Base-by-base conservation (phyloP, 306 rosid species). In the Cucumis cinereus region DNA sequence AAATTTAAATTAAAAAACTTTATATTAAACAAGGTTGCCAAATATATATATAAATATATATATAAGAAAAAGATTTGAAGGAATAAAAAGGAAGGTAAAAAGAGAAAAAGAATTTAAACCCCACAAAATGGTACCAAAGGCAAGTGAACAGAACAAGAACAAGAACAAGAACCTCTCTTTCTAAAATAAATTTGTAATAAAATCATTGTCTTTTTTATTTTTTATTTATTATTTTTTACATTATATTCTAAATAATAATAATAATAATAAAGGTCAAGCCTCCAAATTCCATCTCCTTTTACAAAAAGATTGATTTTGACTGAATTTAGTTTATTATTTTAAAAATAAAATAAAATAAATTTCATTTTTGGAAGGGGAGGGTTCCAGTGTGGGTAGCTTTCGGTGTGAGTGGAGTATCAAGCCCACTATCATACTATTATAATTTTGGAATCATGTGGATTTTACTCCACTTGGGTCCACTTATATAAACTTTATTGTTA, bases 371-470 rank as follows among this genome's bases (percentile, higher is more conserved):
- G 53, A 35, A 35, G 41, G 41, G 59, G 41, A 3, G 14, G 30
- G 24, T 71, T 71, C 75, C 16, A 26, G 75, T 71, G 59, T 49
- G 59, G 40, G 23, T 49, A 23, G 2, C 75, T 71, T 71, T 49
- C 41, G 41, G 59, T 47, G 75, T 69, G 58, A 71, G 75, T 71
- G 75, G 75, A 47, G 59, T 71, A 71, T 71, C 75, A 49, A 71
- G 41, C 1, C 74, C 74, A 69, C 74, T 22, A 69, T 45, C 55
- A 14, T 43, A 41, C 47, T 69, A 41, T 69, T 69, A 20, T 69
- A 69, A 23, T 45, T 28, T 28, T 43, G 38, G 55, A 69, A 69
- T 69, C 57, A 69, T 69, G 22, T 43, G 74, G 57, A 68, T 68
- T 43, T 68, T 10, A 41, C 17, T 68, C 55, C 3, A 9, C 47